Conservation (phyloP, 1,284 basidiomycete genomes). For the Wallemia ichthyophaga region DNA sequence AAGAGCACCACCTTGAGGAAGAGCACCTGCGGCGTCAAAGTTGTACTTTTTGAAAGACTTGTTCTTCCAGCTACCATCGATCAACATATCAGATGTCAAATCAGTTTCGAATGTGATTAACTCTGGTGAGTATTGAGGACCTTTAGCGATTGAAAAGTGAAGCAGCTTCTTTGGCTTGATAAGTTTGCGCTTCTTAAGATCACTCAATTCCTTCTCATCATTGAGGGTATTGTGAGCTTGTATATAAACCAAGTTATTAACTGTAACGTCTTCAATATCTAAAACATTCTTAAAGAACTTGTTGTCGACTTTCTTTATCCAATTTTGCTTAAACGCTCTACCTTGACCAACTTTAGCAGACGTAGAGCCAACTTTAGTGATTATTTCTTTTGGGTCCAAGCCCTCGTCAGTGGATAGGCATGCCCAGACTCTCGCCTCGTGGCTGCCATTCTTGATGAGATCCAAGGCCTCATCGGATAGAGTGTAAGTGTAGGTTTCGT, state of each 20-base stretch:
- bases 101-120: slow-evolving; percentile 95
- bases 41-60: slow-evolving; percentile 94
- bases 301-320: slow-evolving; percentile 73
- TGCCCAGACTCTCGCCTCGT: slow-evolving; percentile 71
- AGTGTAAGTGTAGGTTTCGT: slow-evolving; percentile 39
- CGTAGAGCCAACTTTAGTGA: neutral
- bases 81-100: slow-evolving; percentile 79
- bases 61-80: slow-evolving; percentile 71
- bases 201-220: slow-evolving; percentile 51
- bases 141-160: slow-evolving; percentile 74
- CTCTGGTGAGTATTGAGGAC: slow-evolving; percentile 60
- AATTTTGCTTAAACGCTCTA: slow-evolving; percentile 86
- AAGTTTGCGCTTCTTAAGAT: slow-evolving; percentile 76
- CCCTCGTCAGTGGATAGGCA: slow-evolving; percentile 38
- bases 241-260: slow-evolving; percentile 38
- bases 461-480: slow-evolving; percentile 53
- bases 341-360: slow-evolving; percentile 32
- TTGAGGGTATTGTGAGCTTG: slow-evolving; percentile 21
- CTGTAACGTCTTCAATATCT: slow-evolving; percentile 40
- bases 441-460: slow-evolving; percentile 52
- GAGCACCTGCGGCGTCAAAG: slow-evolving; percentile 81
- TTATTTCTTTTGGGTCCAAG: neutral
- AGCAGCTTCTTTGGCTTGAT: slow-evolving; percentile 45
- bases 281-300: slow-evolving; percentile 48
- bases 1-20: slow-evolving; percentile 61